Base-by-base conservation (phyloP, 2,329 filamentous ascomycete genomes). In the Madurella mycetomatis region DNA sequence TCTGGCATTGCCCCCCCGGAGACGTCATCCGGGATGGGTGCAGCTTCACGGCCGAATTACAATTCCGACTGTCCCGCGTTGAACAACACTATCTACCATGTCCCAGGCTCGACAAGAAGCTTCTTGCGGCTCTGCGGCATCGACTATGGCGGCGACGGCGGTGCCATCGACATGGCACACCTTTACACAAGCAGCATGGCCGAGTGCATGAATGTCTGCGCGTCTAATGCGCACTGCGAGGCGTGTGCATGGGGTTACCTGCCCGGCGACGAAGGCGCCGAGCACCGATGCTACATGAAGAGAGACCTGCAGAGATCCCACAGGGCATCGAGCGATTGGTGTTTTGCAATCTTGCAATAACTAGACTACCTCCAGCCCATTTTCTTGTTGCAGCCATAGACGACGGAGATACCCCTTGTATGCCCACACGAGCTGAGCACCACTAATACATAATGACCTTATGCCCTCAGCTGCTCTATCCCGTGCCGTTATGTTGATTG, bases 121-220 rank as follows among this genome's bases (percentile, higher is more conserved):
- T 79, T 79, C 65, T 59, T 72, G 18, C 74, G 73, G 7, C 49
- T 73, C 16, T 79, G 76, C 62, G 76, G 74, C 31, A 61, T 77
- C 51, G 76, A 79, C 63, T 77, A 74, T 61, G 70, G 65, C 55
- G 69, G 70, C n/a, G 55, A 54, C 1, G 62, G 57, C 17, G 70
- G 57, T 16, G 70, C 72, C 39, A 61, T 62, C 15, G 66, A 68
- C 42, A 49, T 67, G 3, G 45, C 53, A 4, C 52, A 69, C 31
- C 62, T 71, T 11, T 62, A 58, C 16, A 70, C 71, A 0, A 61
- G 62, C 47, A 70, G 59, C 54, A 68, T 71, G 59, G 60, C 66
- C 17, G 70, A 72, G 41, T 74, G 72, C 56, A 73, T 74, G 62
- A 62, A 68, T 53, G 69, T 65, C 56, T 74, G 72, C 53, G 71